Conservation (phyloP, 2,329 filamentous ascomycete species). For the Cryphonectria radicalis region DNA sequence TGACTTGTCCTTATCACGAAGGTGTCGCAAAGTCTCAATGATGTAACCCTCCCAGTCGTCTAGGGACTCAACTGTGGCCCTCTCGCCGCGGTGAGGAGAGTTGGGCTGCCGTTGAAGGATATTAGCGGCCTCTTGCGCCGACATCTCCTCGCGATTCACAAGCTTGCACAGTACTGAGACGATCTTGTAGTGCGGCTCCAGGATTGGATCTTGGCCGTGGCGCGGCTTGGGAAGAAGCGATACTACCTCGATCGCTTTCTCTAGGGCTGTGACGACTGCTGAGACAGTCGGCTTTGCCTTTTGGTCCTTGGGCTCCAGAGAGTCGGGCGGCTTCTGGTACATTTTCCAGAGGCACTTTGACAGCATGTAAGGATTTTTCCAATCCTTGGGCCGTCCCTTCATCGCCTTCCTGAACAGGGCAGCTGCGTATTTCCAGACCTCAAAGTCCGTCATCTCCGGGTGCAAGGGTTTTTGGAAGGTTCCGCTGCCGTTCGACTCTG, state of each 20-base stretch:
- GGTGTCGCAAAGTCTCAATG: slow-evolving; percentile 53
- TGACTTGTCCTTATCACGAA: slow-evolving; percentile 79
- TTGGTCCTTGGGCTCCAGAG: slow-evolving; percentile 50
- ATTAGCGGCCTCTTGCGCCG: slow-evolving; percentile 52
- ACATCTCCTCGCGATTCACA: slow-evolving; percentile 59
- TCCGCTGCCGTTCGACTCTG: slow-evolving; percentile 52
- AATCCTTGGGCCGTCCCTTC: slow-evolving; percentile 57
- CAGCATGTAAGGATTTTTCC: slow-evolving; percentile 66
- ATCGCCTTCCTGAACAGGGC: slow-evolving; percentile 61
- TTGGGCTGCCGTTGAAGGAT: slow-evolving; percentile 62
- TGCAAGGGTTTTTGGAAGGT: slow-evolving; percentile 59
- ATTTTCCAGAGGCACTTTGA: slow-evolving; percentile 68
- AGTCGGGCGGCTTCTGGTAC: slow-evolving; percentile 54
- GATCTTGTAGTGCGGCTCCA: slow-evolving; percentile 93
- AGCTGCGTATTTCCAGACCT: slow-evolving; percentile 65
- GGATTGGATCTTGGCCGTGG: slow-evolving; percentile 71
- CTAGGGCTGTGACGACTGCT: slow-evolving; percentile 53
- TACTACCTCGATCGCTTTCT: slow-evolving; percentile 56
- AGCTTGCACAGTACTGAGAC: slow-evolving; percentile 82
- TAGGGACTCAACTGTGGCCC: slow-evolving; percentile 55
- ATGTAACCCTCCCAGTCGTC: slow-evolving; percentile 66
- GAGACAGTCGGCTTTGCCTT: slow-evolving; percentile 44
- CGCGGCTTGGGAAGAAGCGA: slow-evolving; percentile 58
- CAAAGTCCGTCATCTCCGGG: slow-evolving; percentile 61
- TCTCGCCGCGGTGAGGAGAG: slow-evolving; percentile 53